These are phyloP conservation scores for Leptodontidium sp. DNA, from an alignment of 2,329 filamentous ascomycete genomes.

Conservation along the genomic window DNA sequence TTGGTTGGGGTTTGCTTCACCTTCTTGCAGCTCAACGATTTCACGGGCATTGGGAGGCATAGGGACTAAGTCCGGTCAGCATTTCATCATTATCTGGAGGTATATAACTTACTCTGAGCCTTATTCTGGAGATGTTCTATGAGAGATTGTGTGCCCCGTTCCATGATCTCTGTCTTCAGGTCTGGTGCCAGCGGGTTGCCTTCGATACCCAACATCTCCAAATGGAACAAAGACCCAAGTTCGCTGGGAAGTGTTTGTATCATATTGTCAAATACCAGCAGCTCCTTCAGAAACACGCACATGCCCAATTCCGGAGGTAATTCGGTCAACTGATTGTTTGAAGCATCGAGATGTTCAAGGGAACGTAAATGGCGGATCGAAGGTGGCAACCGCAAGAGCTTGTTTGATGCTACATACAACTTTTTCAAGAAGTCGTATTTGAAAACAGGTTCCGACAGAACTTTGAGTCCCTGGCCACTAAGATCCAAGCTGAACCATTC, in stretches of 20 bases:
- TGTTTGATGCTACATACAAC: constrained; percentile 94
- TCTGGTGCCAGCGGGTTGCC: constrained; percentile 85
- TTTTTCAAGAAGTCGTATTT: constrained; percentile 89
- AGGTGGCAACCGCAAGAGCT: constrained; percentile 79
- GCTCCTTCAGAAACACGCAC: constrained; percentile 88
- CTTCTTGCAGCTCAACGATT: constrained; percentile 79
- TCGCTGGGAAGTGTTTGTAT: constrained; percentile 84
- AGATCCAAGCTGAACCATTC: constrained; percentile 95
- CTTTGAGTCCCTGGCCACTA: constrained; percentile 92
- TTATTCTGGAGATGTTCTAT: constrained; percentile 85
- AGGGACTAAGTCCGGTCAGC: constrained; percentile 65
- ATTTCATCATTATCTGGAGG: no score
- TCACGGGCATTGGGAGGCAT: constrained; percentile 79
- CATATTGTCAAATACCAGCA: constrained; percentile 90
- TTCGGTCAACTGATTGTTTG: constrained; percentile 83
- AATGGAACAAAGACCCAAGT: constrained; percentile 84
- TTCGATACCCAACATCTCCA: constrained; percentile 91
- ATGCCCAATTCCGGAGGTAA: constrained; percentile 94
- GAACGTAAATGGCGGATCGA: constrained; percentile 84
- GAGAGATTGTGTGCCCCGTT: constrained; percentile 85
- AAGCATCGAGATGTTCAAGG: constrained; percentile 84
- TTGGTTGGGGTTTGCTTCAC: constrained; percentile 58
- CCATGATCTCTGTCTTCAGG: constrained; percentile 82
- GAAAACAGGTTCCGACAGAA: constrained; percentile 82
- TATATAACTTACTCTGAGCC: constrained; percentile 74